A percentile compares a stretch with the other conserved stretches of the same genome.
These are phyloP conservation scores for Omphalea diandra DNA, from an alignment of 441 rosid genomes.

Conservation along the genomic window DNA sequence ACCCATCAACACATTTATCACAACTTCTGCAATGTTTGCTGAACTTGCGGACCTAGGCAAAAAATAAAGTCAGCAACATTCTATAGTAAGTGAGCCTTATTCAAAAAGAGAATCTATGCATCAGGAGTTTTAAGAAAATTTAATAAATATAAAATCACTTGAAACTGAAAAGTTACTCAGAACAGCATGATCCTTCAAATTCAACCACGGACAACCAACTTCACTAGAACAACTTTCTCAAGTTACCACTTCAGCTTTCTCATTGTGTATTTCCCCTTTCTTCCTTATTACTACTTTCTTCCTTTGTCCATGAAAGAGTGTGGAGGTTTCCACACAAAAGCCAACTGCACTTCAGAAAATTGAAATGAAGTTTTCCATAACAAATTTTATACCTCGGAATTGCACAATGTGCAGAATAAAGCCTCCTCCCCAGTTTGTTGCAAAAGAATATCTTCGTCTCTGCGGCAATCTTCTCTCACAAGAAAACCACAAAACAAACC, in stretches of 20 bases:
- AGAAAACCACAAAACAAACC: slow-evolving; percentile 66
- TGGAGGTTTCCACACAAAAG: background rate
- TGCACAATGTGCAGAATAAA: slow-evolving; percentile 87
- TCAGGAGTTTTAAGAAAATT: background rate
- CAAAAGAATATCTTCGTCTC: slow-evolving; percentile 46
- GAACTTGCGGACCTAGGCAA: slow-evolving; percentile 69
- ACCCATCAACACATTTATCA: slow-evolving; percentile 92
- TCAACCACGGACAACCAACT: background rate
- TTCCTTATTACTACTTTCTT: background rate
- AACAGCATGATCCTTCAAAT: background rate
- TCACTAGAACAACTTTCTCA: background rate
- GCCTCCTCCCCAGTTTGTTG: slow-evolving; percentile 63
- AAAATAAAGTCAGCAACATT: slow-evolving; percentile 16
- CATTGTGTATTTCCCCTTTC: no score
- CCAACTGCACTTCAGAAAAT: background rate
- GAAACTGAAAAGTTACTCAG: background rate
- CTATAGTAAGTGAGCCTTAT: slow-evolving; percentile 1
- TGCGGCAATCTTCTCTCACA: slow-evolving; percentile 68
- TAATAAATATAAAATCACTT: background rate
- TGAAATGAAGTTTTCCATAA: slow-evolving; percentile 9
- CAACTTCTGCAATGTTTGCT: slow-evolving; percentile 99
- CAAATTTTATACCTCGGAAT: slow-evolving; percentile 62
- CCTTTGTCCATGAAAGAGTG: background rate
- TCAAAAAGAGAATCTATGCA: background rate
- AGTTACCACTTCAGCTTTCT: background rate